These are phyloP conservation scores for Puccinia novopanici DNA, from an alignment of 1,284 basidiomycete species.

Conservation along the genomic window DNA sequence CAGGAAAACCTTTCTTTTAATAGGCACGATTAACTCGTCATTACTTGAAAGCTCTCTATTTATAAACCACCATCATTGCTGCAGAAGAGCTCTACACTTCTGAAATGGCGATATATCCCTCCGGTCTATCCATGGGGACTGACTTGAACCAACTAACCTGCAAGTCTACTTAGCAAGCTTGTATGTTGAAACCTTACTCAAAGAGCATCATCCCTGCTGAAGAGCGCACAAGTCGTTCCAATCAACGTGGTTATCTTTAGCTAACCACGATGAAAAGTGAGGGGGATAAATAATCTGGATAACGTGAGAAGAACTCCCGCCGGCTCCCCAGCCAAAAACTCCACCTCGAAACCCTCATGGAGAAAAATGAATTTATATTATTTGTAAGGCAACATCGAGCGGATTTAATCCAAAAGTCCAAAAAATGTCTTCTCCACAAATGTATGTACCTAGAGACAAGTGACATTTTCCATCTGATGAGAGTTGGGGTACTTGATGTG, in stretches of 20 bases:
- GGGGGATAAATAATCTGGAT: no score
- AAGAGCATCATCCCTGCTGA: constrained; percentile 5
- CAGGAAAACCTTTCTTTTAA: not conserved
- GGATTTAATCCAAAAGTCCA: no score
- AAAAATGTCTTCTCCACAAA: no score
- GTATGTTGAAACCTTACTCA: not conserved
- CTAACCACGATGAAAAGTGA: not conserved
- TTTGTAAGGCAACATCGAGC: no score
- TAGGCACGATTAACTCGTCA: no score
- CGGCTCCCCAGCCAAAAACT: no score
- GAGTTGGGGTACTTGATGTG: no score
- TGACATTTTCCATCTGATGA: no score
- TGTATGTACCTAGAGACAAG: no score
- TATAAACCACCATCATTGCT: not conserved
- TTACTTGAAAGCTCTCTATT: not conserved
- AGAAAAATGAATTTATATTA: no score
- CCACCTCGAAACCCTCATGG: no score
- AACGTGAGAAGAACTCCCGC: no score
- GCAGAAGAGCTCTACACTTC: not conserved
- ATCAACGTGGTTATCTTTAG: not conserved
- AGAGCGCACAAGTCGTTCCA: not conserved
- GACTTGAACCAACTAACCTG: not conserved
- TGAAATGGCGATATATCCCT: not conserved
- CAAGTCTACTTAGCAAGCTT: not conserved
- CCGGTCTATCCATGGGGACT: not conserved